These are phyloP conservation scores for Pseudonitzschia multiseries DNA, from an alignment of 108 stramenopile genomes.

Conservation along the genomic window DNA sequence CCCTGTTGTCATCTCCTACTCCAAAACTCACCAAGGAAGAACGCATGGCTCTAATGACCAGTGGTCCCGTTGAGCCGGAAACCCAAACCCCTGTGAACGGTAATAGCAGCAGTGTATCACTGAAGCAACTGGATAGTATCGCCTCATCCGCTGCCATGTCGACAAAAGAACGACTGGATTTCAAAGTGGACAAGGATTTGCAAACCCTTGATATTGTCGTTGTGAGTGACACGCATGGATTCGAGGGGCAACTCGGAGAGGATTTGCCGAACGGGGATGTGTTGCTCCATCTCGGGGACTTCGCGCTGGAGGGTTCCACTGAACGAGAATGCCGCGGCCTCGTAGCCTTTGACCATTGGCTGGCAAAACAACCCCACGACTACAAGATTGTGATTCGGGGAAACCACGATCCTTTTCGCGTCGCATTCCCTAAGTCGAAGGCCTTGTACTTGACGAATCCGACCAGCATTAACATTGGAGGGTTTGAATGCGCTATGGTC, in stretches of 20 bases:
- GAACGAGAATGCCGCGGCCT: conserved; percentile 31
- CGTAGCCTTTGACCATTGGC: conserved; percentile 51
- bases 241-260: conserved; percentile 48
- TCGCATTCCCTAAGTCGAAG: conserved; percentile 42
- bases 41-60: background rate
- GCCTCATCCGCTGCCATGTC: background rate
- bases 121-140: background rate
- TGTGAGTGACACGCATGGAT: conserved; percentile 75
- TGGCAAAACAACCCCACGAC: conserved; percentile 58
- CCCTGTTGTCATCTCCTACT: background rate
- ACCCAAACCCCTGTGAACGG: background rate
- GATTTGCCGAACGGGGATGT: conserved; percentile 66
- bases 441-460: conserved; percentile 56
- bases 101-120: background rate
- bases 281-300: conserved; percentile 75
- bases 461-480: conserved; percentile 28
- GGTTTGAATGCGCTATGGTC: conserved; percentile 38
- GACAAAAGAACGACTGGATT: conserved; percentile 1
- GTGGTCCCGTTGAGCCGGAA: background rate
- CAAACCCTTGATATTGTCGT: conserved; percentile 51
- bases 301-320: conserved; percentile 46
- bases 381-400: conserved; percentile 78
- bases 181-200: conserved; percentile 12
- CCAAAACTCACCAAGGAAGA: conserved; percentile 5
- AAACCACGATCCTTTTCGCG: conserved; percentile 70